Conservation (phyloP, 805 yeast genomes). For the Monosporozyma unispora region DNA sequence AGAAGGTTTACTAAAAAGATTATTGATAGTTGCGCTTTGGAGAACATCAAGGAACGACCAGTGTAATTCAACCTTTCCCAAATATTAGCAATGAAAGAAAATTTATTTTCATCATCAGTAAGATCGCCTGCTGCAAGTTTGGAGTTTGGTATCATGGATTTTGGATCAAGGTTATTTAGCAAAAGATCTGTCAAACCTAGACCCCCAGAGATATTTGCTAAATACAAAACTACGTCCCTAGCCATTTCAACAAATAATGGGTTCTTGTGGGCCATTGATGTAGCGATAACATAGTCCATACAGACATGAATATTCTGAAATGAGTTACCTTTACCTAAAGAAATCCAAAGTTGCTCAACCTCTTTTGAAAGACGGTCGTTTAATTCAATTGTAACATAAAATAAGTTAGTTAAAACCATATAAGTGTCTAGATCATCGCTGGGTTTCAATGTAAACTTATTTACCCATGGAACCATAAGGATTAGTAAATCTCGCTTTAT, state of each 20-base stretch:
- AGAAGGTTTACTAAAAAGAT: slow-evolving; percentile 77
- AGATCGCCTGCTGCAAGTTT: slow-evolving; percentile 31
- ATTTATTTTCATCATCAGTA: slow-evolving; percentile 31
- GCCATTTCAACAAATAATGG: slow-evolving; percentile 69
- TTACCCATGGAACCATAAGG: slow-evolving; percentile 88
- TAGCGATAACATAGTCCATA: slow-evolving; percentile 56
- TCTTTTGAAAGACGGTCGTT: slow-evolving; percentile 72
- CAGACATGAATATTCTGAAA: slow-evolving; percentile 63
- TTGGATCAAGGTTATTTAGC: slow-evolving; percentile 67
- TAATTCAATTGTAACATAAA: slow-evolving; percentile 76
- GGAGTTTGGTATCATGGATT: slow-evolving; percentile 75
- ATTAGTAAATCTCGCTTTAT: slow-evolving; percentile 73
- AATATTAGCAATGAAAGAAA: slow-evolving; percentile 74
- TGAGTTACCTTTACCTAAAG: slow-evolving; percentile 70
- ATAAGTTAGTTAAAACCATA: slow-evolving; percentile 72
- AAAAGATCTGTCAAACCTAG: slow-evolving; percentile 50
- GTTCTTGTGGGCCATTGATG: slow-evolving; percentile 61
- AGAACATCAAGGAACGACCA: slow-evolving; percentile 67
- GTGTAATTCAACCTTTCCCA: slow-evolving; percentile 45
- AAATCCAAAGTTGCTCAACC: slow-evolving; percentile 92
- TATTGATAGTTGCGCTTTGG: slow-evolving; percentile 79
- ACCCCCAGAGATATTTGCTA: slow-evolving; percentile 48
- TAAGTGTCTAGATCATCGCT: slow-evolving; percentile 38
- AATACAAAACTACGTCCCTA: slow-evolving; percentile 70
- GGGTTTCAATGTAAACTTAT: slow-evolving; percentile 56